A percentile compares a stretch with the other conserved stretches of the same genome.
Conservation (phyloP, 306 rosid species). For the Inga laurina region DNA sequence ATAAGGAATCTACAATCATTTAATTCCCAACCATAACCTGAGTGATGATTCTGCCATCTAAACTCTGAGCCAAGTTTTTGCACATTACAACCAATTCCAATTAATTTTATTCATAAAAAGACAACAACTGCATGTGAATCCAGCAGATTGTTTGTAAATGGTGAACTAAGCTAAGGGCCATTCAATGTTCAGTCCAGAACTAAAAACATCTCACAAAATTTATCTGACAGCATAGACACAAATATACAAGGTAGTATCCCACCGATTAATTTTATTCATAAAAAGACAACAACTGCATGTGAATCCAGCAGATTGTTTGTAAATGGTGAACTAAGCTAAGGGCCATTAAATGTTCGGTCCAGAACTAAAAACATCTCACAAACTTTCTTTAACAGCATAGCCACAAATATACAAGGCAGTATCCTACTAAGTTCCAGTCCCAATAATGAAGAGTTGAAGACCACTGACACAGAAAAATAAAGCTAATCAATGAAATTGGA, state of each 20-base stretch:
- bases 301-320: neutral
- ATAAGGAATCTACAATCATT: neutral
- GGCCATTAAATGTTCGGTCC: neutral
- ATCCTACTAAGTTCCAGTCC: neutral
- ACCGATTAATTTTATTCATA: neutral
- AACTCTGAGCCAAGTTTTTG: neutral
- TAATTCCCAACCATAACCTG: neutral
- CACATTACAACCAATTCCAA: neutral
- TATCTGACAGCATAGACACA: neutral
- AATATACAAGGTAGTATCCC: neutral
- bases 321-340: neutral
- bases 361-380: neutral
- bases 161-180: neutral
- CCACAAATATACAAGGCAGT: neutral
- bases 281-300: neutral
- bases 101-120: neutral
- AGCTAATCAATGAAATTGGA: conserved; percentile 15
- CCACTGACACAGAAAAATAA: conserved; percentile 21
- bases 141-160: neutral
- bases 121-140: neutral
- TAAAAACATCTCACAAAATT: neutral
- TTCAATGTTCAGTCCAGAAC: neutral
- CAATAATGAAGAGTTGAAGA: no score
- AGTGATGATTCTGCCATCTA: neutral
- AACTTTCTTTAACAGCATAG: neutral